Evolutionary conservation across 1,284 basidiomycete genomes (phyloP), one percentile per base, ranked within the genome.

Genomic region (Ceratobasidium sp.): DNA sequence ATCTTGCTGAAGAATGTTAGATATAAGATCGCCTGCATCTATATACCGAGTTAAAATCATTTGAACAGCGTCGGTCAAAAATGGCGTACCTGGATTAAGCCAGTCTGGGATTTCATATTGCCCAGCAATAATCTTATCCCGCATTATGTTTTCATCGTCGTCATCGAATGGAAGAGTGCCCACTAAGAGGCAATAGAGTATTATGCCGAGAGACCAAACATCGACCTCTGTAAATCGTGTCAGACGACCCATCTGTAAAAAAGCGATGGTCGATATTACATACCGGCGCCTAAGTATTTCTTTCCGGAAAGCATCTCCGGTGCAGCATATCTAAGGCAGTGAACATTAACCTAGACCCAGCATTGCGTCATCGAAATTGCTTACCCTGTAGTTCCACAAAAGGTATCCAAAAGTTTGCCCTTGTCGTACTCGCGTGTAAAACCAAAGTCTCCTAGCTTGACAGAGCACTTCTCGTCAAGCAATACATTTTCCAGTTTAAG

Each of bases 141-240:
- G 94, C 96, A 99, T 99, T 46, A 94, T 84, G 49, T 88, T 86
- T 86, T 99, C 98, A 83, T 99, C 94, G 80, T 99, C 98, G 82
- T 99, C 96, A 82, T 99, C 97, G 82, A 99, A 99, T 0, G 97
- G 97, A n/a, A 99, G 87, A 4, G 94, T 95, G 1, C 97, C 97
- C 0, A 95, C 97, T 51, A 99, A 88, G 18, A 99, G 90, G n/a
- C 93, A 94, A 84, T 97, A 98, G 10, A 99, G 88, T 75, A 99
- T 99, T 79, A 99, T 91, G 3, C 97, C 97, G 46, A 99, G 88
- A 0, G 98, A 99, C 97, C 97, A 99, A 40, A 98, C 89, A 83
- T 99, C 98, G 64, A 98, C 96, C 89, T 98, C 96, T 93, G 87
- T 80, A 46, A 60, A 26, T 9, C 26, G 20, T 51, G 56, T 70